Base-by-base conservation (phyloP, 345 rosid genomes). In the Geranium rotundifolium region DNA sequence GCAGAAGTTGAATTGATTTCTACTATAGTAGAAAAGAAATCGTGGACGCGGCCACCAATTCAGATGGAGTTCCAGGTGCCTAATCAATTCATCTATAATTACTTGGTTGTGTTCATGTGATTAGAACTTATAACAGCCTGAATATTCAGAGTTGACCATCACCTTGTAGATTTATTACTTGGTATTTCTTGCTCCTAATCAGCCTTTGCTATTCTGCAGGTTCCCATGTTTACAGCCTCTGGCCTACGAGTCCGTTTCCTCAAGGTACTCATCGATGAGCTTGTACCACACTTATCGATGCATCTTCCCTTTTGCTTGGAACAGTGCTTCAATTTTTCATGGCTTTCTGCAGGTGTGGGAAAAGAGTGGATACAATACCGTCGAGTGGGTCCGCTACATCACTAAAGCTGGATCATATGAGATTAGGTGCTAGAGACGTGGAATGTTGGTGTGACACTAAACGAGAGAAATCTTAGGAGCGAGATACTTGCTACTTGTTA, bases 141-240 rank as follows among this genome's bases (percentile, higher is more conserved):
- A 37, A 10, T 6, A 37, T 37, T 37, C 9, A 37, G 46, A 37
- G 46, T 37, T 37, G 46, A 10, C 46, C 54, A 7, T 60, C 19
- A 37, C 18, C 7, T 52, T 23, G 19, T 10, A 37, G 50, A 52
- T 17, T 34, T 55, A 37, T 37, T 15, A 0, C 58, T 54, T 30
- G 27, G 19, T 18, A 19, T 16, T 8, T 29, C 31, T 54, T 31
- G 52, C 4, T 14, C 18, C 56, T 65, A 46, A 65, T 59, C 54
- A 18, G 34, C n/a, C 34, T 70, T 50, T 2, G 14, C 9, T 58
- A 29, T 60, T 16, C 58, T 71, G 56, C 85, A 93, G 97, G 97
- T 95, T 69, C 99, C 97, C 49, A 95, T 95, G 97, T 95, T 95
- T 62, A 95, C 99, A 19, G 95, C 99, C 70, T 95, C 96, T 56